Base-by-base conservation (phyloP, 768 basidiomycete species). In the Leccinum disarticulatum region DNA sequence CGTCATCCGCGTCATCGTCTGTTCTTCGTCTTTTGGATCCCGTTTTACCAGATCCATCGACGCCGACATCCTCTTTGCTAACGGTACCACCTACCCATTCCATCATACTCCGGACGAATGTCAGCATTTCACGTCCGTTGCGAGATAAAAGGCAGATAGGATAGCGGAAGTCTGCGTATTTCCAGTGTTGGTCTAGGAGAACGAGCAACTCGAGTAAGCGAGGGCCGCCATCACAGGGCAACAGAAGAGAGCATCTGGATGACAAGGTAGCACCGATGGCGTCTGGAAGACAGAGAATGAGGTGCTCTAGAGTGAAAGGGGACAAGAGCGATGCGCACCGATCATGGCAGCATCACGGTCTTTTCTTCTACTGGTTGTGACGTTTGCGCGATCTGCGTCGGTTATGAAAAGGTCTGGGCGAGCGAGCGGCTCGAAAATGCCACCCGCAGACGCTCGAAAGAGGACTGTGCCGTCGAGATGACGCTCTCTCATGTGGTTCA, bases 51-150 rank as follows among this genome's bases (percentile, higher is more conserved):
- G 79, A 80, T 7, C 83, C 85, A 31, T 91, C 89, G 70, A 91
- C 92, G 3, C 92, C 89, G 1, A 92, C 90, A 61, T 96, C 94
- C 66, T 95, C 93, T 68, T 93, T 93, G 66, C 88, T 92, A 55
- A 97, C 87, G 14, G 92, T 94, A 1, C 97, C 96, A 10, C 97
- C 97, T 62, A 99, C 85, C 94, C 95, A 98, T 71, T 98, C 97
- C 85, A 97, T 96, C 91, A 98, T 90, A 79, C 92, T 95, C 59
- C 95, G 79, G 28, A 97, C 92, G 68, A 95, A 93, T 1, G 91
- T 89, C 36, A 97, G 75, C 89, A 97, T 96, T 74, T 99, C 96
- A 61, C 88, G 84, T 3, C 90, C 94, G 6, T 94, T 95, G 35
- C 88, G 83, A 52, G 91, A 91, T 41, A 98, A 82, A n/a, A 99